Conservation (phyloP, 176 grass and related monocot genomes). For the Alloteropsis semialata region DNA sequence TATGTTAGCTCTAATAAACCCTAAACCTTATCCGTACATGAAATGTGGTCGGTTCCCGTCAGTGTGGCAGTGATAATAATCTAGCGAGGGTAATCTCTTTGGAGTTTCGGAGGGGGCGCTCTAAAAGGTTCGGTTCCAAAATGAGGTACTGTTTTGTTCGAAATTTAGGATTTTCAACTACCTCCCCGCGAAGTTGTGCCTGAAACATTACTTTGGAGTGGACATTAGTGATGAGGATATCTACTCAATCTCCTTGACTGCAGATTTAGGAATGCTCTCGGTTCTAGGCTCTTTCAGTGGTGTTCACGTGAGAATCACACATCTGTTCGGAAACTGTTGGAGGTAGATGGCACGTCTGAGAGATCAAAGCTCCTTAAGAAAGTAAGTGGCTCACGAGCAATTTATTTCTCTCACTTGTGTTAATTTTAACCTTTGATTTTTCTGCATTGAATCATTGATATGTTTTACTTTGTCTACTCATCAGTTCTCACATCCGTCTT, state of each 20-base stretch:
- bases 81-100: conserved; percentile 16
- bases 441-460: background rate
- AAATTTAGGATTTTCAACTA: background rate
- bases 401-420: background rate
- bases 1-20: background rate
- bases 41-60: background rate
- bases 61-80: conserved; percentile 22
- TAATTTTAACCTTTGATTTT: conserved; percentile 3
- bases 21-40: background rate
- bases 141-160: conserved; percentile 37
- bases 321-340: conserved; percentile 47
- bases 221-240: background rate
- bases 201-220: background rate
- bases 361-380: conserved; percentile 64
- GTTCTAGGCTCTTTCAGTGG: conserved; percentile 51
- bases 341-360: conserved; percentile 41
- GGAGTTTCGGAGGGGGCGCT: conserved; percentile 28
- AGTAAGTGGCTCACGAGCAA: background rate
- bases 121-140: conserved; percentile 24
- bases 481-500: background rate
- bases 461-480: conserved; percentile 12
- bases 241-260: background rate
- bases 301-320: conserved; percentile 52
- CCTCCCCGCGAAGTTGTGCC: background rate
- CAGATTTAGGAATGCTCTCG: conserved; percentile 70